Evolutionary conservation across 192 early-diverging fungal genomes (phyloP).

Genomic region (Dimargaris verticillata): DNA sequence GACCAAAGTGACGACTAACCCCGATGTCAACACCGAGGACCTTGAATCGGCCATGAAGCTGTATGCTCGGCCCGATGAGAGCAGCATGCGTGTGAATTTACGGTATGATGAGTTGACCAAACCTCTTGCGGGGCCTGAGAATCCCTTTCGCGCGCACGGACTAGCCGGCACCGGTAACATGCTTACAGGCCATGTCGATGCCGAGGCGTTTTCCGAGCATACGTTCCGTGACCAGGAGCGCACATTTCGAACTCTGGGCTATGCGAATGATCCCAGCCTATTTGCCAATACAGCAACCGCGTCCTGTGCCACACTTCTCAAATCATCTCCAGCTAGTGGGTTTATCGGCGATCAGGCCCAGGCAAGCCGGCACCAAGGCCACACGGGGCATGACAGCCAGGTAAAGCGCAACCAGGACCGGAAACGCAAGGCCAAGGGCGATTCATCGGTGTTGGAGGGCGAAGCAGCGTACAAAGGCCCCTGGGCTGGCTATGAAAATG

Average conservation of each 20-base stretch:
- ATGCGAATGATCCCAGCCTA: constrained; percentile 61
- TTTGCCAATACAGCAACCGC: constrained; percentile 22
- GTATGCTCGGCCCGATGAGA: too few relatives aligned
- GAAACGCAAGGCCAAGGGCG: constrained; percentile 60
- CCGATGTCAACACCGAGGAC: too few relatives aligned
- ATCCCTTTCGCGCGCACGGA: too few relatives aligned
- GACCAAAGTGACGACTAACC: too few relatives aligned
- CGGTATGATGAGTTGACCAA: too few relatives aligned
- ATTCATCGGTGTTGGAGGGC: constrained; percentile 54
- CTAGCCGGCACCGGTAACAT: too few relatives aligned
- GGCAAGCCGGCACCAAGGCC: constrained; percentile 16
- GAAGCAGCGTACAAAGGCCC: constrained; percentile 71
- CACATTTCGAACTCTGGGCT: constrained; percentile 64
- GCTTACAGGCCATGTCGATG: constrained; percentile 61
- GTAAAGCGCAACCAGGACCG: constrained; percentile 28
- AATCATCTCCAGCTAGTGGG: constrained; percentile 33
- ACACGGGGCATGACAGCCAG: constrained; percentile 8
- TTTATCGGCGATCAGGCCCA: constrained; percentile 29
- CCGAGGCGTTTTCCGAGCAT: constrained; percentile 46
- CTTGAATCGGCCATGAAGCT: too few relatives aligned
- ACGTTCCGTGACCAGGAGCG: constrained; percentile 74
- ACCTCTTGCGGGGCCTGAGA: too few relatives aligned
- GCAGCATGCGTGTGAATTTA: too few relatives aligned
- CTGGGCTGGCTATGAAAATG: constrained; percentile 86
- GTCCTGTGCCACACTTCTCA: constrained; percentile 44